Percentiles rank a stretch among this genome's conserved stretches.
Conservation (phyloP, 2,329 filamentous ascomycete species). For the Paracorniculantispora psalliotae region DNA sequence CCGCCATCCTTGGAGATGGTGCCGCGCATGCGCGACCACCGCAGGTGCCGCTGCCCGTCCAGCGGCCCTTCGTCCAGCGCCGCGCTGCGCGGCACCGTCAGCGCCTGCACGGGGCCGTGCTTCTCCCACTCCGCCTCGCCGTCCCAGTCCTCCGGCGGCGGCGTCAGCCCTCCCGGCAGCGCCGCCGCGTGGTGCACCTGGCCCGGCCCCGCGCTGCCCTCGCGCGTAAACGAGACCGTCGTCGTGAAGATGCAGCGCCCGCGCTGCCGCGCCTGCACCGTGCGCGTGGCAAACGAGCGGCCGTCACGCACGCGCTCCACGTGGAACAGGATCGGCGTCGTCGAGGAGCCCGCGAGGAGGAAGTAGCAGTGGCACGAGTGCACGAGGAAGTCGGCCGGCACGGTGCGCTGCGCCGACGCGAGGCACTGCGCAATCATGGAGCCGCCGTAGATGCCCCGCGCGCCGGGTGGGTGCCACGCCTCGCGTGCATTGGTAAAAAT, state of each 20-base stretch:
- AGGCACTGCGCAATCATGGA: slow-evolving; percentile 90
- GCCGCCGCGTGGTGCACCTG: slow-evolving; percentile 61
- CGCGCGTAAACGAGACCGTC: slow-evolving; percentile 80
- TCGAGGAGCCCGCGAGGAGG: slow-evolving; percentile 79
- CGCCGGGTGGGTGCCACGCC: slow-evolving; percentile 87
- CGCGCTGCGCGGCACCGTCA: slow-evolving; percentile 24
- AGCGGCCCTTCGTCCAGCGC: slow-evolving; percentile 40
- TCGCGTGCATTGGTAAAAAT: slow-evolving; percentile 93
- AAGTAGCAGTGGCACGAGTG: slow-evolving; percentile 99
- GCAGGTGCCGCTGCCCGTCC: slow-evolving; percentile 60
- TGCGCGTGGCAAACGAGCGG: slow-evolving; percentile 82
- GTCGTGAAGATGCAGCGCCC: slow-evolving; percentile 92
- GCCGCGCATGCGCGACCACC: slow-evolving; percentile 73
- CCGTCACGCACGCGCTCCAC: slow-evolving; percentile 92
- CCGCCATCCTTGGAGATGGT: slow-evolving; percentile 69
- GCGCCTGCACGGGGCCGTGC: slow-evolving; percentile 45
- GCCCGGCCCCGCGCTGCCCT: slow-evolving; percentile 48
- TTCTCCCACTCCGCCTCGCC: slow-evolving; percentile 45
- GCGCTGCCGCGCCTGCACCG: slow-evolving; percentile 88
- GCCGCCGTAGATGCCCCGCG: slow-evolving; percentile 89
- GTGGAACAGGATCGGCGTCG: slow-evolving; percentile 87
- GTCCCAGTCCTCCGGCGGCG: slow-evolving; percentile 35
- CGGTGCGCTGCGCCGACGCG: slow-evolving; percentile 80
- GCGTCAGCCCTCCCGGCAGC: slow-evolving; percentile 44
- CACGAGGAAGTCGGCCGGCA: slow-evolving; percentile 72